These are phyloP conservation scores for Anthoceros angustus DNA, from an alignment of 225 moss, liverwort and hornwort species.

Conservation along the genomic window DNA sequence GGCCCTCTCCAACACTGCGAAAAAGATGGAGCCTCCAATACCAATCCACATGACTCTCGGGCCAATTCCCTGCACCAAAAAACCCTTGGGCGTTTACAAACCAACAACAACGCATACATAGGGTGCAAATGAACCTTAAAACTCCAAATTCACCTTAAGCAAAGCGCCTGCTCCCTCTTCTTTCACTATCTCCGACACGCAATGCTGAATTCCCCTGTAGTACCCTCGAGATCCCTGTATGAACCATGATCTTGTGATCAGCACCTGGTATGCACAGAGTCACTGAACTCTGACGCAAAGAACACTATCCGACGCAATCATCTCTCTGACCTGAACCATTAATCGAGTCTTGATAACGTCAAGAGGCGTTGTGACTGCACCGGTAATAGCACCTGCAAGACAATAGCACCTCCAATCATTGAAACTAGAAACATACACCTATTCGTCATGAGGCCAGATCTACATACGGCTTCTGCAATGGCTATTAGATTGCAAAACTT, in stretches of 20 bases:
- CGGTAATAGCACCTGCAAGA: slow-evolving; percentile 78
- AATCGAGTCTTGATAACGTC: slow-evolving; percentile 98
- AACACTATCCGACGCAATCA: not conserved
- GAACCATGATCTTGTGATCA: not conserved
- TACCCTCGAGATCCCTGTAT: slow-evolving; percentile 68
- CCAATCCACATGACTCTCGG: slow-evolving; percentile 99
- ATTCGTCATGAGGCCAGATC: too few species aligned
- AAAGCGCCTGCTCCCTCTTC: slow-evolving; percentile 76
- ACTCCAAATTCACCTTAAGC: slow-evolving; percentile 43
- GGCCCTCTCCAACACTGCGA: slow-evolving; percentile 88
- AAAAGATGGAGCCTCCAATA: slow-evolving; percentile 96
- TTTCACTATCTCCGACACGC: slow-evolving; percentile 71
- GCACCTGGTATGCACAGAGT: not conserved
- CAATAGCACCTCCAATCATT: not conserved
- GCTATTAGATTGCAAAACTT: not conserved
- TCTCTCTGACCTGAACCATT: slow-evolving; percentile 60
- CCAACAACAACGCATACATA: not conserved
- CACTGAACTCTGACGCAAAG: slow-evolving; percentile 11
- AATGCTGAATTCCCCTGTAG: slow-evolving; percentile 65
- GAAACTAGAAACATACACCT: not conserved
- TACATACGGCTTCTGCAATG: not conserved
- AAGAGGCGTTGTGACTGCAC: slow-evolving; percentile 92
- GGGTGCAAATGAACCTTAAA: not conserved
- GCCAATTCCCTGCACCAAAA: slow-evolving; percentile 61
- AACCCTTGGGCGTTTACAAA: not conserved